Percentiles rank a stretch among this genome's conserved stretches.
Conservation (phyloP, 345 rosid species). For the Pistacia atlantica region DNA sequence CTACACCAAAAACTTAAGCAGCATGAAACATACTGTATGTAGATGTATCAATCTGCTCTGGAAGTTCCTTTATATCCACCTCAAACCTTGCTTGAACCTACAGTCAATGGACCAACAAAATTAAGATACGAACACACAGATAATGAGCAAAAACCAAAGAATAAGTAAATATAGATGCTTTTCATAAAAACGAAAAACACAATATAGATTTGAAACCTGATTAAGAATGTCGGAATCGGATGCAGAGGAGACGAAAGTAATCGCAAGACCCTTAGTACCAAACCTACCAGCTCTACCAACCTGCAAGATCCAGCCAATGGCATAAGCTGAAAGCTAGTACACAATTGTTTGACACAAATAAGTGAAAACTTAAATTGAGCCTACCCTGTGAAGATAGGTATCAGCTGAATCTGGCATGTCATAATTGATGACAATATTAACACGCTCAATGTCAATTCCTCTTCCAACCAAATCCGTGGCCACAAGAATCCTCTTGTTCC, state of each 20-base stretch:
- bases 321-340: neutral
- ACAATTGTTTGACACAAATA: neutral
- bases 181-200: neutral
- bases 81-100: slow-evolving; percentile 97
- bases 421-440: slow-evolving; percentile 95
- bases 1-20: neutral
- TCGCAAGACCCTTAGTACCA: slow-evolving; percentile 98
- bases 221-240: slow-evolving; percentile 90
- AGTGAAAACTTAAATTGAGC: neutral
- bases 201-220: slow-evolving; percentile 54
- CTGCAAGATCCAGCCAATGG: slow-evolving; percentile 31
- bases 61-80: slow-evolving; percentile 96
- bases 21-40: slow-evolving; percentile 66
- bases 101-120: slow-evolving; percentile 13
- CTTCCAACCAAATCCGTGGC: slow-evolving; percentile 98
- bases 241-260: slow-evolving; percentile 91
- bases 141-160: neutral
- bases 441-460: slow-evolving; percentile 97
- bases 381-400: slow-evolving; percentile 95
- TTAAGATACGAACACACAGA: neutral
- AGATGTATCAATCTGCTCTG: slow-evolving; percentile 95
- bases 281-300: slow-evolving; percentile 99
- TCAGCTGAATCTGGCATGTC: slow-evolving; percentile 99
- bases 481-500: slow-evolving; percentile 95
- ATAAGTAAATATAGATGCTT: neutral